Conservation (phyloP, 768 basidiomycete genomes). For the Termitomyces sp. region DNA sequence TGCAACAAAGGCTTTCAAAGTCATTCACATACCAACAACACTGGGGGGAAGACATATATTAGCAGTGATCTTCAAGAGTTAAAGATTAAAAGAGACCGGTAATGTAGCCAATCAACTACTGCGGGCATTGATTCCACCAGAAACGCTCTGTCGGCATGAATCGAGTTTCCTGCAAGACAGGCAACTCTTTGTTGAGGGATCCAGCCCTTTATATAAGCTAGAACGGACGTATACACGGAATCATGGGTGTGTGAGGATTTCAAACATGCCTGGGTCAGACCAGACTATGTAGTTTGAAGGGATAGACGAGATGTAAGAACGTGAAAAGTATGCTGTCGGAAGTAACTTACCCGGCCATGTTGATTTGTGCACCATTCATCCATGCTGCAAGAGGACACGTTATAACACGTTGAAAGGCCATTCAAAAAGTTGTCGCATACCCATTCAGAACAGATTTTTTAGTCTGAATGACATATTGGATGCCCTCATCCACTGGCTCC, state of each 20-base stretch:
- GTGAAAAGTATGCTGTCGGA: background rate
- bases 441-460: slow-evolving; percentile 66
- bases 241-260: slow-evolving; percentile 62
- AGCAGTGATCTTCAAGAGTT: background rate
- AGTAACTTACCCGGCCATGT: slow-evolving; percentile 60
- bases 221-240: slow-evolving; percentile 55
- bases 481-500: slow-evolving; percentile 74
- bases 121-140: slow-evolving; percentile 78
- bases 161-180: slow-evolving; percentile 84
- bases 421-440: slow-evolving; percentile 36
- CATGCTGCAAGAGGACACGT: slow-evolving; percentile 53
- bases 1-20: background rate
- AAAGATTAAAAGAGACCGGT: slow-evolving; percentile 46
- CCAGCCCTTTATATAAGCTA: slow-evolving; percentile 84
- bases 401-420: background rate
- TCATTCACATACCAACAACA: slow-evolving; percentile 58
- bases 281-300: slow-evolving; percentile 59
- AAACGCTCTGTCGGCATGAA: slow-evolving; percentile 78
- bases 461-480: slow-evolving; percentile 71
- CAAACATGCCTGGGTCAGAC: slow-evolving; percentile 78
- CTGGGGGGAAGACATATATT: slow-evolving; percentile 28
- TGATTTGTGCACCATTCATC: slow-evolving; percentile 83
- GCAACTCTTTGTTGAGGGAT: slow-evolving; percentile 61
- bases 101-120: slow-evolving; percentile 76
- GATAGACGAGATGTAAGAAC: background rate